Percentiles rank a stretch among this genome's conserved stretches.
Conservation (phyloP, 345 rosid genomes). For the Clarkia xantiana region DNA sequence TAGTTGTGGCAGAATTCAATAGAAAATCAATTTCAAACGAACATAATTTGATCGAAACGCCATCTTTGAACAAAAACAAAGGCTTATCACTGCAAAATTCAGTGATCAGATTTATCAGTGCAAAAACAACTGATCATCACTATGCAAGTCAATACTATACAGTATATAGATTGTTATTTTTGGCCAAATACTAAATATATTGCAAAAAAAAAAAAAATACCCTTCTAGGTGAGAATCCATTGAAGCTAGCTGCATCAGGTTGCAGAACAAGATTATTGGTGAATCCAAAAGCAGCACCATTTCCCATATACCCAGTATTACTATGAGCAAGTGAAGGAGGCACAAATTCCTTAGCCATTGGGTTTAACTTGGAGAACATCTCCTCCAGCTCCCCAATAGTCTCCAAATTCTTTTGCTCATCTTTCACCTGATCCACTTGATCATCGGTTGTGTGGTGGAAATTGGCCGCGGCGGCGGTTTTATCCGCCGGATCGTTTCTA, state of each 20-base stretch:
- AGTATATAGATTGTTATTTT: no score
- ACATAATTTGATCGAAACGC: no score
- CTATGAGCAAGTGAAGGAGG: slow-evolving; percentile 54
- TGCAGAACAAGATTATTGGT: slow-evolving; percentile 41
- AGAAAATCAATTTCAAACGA: no score
- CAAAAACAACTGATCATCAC: not conserved
- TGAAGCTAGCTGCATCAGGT: slow-evolving; percentile 28
- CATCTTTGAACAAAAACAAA: no score
- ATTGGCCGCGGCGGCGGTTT: slow-evolving; percentile 10
- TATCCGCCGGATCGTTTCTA: slow-evolving; percentile 27
- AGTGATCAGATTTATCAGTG: no score
- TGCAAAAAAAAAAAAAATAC: slow-evolving; percentile 17
- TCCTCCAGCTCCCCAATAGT: slow-evolving; percentile 62
- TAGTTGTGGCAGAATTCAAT: no score
- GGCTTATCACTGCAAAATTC: no score
- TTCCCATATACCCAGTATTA: slow-evolving; percentile 20
- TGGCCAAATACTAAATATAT: not conserved
- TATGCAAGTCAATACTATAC: not conserved
- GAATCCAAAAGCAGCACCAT: slow-evolving; percentile 38
- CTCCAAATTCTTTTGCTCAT: not conserved
- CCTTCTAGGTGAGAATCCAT: slow-evolving; percentile 47
- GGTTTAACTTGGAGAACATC: slow-evolving; percentile 76
- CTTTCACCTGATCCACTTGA: not conserved
- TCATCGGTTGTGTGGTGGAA: not conserved
- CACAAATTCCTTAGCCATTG: slow-evolving; percentile 93